Conservation (phyloP, 1,284 basidiomycete species). For the Somion occarium region DNA sequence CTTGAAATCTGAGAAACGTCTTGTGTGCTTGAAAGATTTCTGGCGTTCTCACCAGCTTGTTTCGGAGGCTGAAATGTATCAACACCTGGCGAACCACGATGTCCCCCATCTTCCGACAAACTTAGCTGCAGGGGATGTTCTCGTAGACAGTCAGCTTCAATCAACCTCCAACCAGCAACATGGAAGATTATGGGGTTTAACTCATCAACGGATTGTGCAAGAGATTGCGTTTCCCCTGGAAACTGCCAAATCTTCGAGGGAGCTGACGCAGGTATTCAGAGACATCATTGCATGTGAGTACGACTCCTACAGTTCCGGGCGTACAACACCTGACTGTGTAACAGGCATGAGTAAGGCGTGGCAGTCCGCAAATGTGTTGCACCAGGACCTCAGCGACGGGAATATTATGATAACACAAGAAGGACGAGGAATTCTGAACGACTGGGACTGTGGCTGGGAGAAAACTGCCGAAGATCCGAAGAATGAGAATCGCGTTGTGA, state of each 20-base stretch:
- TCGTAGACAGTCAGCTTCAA: neutral
- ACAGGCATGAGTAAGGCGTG: no score
- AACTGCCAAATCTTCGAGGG: neutral
- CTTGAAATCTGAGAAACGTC: constrained; percentile 1
- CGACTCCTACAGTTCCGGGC: no score
- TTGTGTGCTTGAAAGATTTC: constrained; percentile 12
- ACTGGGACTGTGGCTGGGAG: neutral
- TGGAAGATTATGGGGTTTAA: neutral
- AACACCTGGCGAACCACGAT: neutral
- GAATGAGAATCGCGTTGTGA: constrained; percentile 9
- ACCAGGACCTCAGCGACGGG: neutral
- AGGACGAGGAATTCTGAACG: neutral
- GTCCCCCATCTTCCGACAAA: neutral
- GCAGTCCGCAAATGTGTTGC: no score
- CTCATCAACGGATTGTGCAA: constrained; percentile 3
- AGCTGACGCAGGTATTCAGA: neutral
- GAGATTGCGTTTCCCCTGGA: constrained; percentile 1
- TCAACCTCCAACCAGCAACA: neutral
- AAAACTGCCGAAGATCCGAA: constrained; percentile 13
- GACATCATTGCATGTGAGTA: neutral
- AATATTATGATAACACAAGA: neutral
- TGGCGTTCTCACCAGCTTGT: neutral
- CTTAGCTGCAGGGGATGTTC: neutral
- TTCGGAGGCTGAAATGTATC: neutral
- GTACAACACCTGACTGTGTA: no score